Conservation (phyloP, 306 rosid species). For the Lathyrus tuberosus region DNA sequence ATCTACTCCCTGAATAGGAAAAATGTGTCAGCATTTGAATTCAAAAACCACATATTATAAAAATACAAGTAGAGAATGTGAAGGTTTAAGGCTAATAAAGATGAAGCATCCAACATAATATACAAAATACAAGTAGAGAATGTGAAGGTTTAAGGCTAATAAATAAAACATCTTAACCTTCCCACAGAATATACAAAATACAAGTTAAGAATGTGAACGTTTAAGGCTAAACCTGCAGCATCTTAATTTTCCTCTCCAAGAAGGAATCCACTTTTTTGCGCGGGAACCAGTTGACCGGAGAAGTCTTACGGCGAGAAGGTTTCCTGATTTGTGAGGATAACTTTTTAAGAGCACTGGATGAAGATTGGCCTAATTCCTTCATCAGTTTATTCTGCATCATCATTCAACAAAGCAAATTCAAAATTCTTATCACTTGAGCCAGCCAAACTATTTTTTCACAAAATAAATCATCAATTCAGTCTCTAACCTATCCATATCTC, state of each 20-base stretch:
- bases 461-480: background rate
- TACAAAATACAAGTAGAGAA: no score
- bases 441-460: conserved; percentile 4
- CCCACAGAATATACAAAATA: background rate
- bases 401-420: conserved; percentile 5
- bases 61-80: conserved; percentile 10
- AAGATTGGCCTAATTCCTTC: conserved; percentile 60
- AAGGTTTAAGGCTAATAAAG: conserved; percentile 38
- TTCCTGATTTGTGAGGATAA: conserved; percentile 72
- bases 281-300: conserved; percentile 91
- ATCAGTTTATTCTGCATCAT: conserved; percentile 59
- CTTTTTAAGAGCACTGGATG: conserved; percentile 63
- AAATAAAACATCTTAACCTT: no score
- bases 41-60: conserved; percentile 3
- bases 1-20: conserved; percentile 63
- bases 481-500: background rate
- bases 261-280: conserved; percentile 86
- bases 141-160: background rate
- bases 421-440: background rate
- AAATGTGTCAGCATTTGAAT: conserved; percentile 21
- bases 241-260: conserved; percentile 82
- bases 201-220: background rate
- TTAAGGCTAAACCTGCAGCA: conserved; percentile 78
- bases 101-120: conserved; percentile 64
- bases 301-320: conserved; percentile 76